Evolutionary conservation across 345 rosid genomes (phyloP).

Genomic region (Salix dunnii): DNA sequence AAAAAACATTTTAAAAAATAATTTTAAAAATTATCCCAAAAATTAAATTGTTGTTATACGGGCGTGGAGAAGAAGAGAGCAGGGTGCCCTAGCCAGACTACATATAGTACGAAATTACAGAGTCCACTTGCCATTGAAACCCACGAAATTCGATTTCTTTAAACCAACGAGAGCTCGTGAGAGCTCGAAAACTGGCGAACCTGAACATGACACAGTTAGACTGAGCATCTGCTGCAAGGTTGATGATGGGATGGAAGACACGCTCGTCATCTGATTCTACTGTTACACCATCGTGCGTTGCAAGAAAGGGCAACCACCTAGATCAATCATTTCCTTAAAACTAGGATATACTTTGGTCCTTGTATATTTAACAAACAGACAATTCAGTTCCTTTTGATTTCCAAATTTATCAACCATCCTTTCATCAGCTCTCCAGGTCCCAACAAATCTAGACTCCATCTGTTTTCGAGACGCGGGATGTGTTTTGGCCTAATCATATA

Average conservation of each 20-base stretch:
- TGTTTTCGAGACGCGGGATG: too few relatives aligned
- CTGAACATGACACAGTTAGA: constrained; percentile 18
- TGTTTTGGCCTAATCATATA: too few relatives aligned
- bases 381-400: background rate
- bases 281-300: constrained; percentile 36
- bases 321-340: background rate
- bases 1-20: too few relatives aligned
- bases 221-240: background rate
- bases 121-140: background rate
- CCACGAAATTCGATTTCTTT: background rate
- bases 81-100: background rate
- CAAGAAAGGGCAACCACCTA: constrained; percentile 9
- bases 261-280: constrained; percentile 4
- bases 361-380: background rate
- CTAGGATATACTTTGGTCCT: background rate
- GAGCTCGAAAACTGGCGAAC: constrained; percentile 16
- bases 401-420: background rate
- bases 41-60: too few relatives aligned
- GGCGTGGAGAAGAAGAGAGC: background rate
- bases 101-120: too few relatives aligned
- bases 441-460: too few relatives aligned
- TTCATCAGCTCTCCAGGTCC: too few relatives aligned
- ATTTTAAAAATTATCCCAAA: too few relatives aligned
- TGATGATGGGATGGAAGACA: background rate
- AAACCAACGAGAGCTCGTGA: too few relatives aligned